Evolutionary conservation across 768 basidiomycete species (phyloP).

Genomic region (Hemileccinum impolitum): DNA sequence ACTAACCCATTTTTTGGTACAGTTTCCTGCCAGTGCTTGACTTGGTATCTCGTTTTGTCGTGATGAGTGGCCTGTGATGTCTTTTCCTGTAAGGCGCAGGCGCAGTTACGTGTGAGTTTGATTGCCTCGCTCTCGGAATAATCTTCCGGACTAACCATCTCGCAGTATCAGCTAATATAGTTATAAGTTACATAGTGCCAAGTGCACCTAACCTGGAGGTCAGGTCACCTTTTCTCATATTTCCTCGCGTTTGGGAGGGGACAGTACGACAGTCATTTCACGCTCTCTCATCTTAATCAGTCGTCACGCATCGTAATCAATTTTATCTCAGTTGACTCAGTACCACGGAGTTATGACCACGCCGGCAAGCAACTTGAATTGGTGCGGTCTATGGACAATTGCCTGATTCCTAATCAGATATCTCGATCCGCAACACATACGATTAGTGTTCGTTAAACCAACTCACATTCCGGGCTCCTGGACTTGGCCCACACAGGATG

Average conservation of each 20-base stretch:
- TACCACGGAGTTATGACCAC: neutral
- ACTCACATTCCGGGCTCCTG: too few relatives aligned
- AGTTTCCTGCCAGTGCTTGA: slow-evolving; percentile 11
- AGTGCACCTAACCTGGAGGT: neutral
- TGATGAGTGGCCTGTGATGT: neutral
- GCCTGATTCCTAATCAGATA: neutral
- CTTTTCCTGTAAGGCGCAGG: too few relatives aligned
- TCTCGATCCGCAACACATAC: neutral
- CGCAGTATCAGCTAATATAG: slow-evolving; percentile 6
- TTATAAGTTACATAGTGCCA: neutral
- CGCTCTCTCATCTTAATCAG: too few relatives aligned
- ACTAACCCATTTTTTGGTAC: neutral
- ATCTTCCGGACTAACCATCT: neutral
- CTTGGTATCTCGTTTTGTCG: neutral
- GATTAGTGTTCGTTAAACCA: neutral
- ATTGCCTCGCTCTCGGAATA: neutral
- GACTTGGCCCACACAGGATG: slow-evolving; percentile 10
- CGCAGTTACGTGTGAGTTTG: neutral
- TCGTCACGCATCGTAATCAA: too few relatives aligned
- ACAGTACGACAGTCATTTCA: neutral
- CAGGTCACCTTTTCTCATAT: neutral
- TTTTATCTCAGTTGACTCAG: too few relatives aligned
- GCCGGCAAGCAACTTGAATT: too few relatives aligned
- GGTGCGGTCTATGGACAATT: neutral
- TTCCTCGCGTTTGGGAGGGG: neutral